Evolutionary conservation across 2,329 filamentous ascomycete species (phyloP), one percentile per base, ranked within the genome.

Genomic region (Dactylellina sp.): DNA sequence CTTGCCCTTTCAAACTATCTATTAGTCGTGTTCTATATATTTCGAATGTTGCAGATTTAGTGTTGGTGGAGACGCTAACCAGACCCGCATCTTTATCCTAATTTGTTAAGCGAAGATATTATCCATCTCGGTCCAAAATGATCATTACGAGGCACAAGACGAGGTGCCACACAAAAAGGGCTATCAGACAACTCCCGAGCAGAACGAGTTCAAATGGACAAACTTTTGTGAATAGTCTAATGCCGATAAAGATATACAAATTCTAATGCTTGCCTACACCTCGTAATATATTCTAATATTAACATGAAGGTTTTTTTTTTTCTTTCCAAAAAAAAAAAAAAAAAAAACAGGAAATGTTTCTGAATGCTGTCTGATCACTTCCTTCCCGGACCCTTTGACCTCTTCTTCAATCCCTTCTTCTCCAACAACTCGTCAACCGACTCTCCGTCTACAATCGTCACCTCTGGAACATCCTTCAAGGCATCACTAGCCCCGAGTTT

Each of bases 401-500:
- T 62, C 63, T 75, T 75, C 57, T 75, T 75, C 28, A 70, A n/a
- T 7, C 71, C 71, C 25, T 75, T 75, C 50, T 63, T 65, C 49
- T 65, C 68, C 61, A 72, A 47, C 28, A 61, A 14, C 20, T 72
- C 82, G 75, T 86, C 86, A 3, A 79, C 79, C 18, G 78, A 77
- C 49, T 84, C 84, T 22, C 83, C 82, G 42, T 83, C 83, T 37
- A 83, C 83, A 14, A 78, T 77, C 0, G 49, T 60, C 28, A 75
- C 71, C 12, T 75, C 76, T 7, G 76, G 75, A 16, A 77, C 77
- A 24, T 81, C 80, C 20, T 5, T 79, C 79, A 28, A 81, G 81
- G 7, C 81, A 81, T 81, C 80, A 7, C 83, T 81, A 1, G 78
- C 79, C 16, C 81, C 80, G 28, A 32, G 9, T 14, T 63, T 63